These are phyloP conservation scores for Ceratobasidium theobromae DNA, from an alignment of 1,284 basidiomycete genomes.

Conservation along the genomic window DNA sequence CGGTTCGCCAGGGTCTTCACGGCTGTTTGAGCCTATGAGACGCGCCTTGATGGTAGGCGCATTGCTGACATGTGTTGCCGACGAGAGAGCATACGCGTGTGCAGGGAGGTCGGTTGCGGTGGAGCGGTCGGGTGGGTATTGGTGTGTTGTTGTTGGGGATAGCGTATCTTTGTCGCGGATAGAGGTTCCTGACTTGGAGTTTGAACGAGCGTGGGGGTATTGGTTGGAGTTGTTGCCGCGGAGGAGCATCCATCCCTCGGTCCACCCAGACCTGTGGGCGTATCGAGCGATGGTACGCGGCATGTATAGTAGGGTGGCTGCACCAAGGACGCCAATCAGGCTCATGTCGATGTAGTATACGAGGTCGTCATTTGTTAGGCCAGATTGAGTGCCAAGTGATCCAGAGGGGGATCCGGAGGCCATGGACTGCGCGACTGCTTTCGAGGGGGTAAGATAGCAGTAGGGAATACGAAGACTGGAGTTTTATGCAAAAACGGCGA, in stretches of 20 bases:
- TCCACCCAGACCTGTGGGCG: neutral
- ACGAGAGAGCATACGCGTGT: neutral
- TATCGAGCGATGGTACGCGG: conserved; percentile 14
- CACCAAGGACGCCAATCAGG: conserved; percentile 6
- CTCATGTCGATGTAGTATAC: conserved; percentile 1
- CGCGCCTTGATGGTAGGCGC: neutral
- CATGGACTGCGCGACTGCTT: neutral
- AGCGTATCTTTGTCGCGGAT: neutral
- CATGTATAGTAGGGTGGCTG: neutral
- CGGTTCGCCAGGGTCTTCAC: neutral
- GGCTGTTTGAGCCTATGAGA: neutral
- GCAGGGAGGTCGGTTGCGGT: neutral
- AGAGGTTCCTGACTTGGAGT: neutral
- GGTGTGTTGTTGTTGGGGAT: neutral
- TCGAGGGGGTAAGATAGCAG: neutral
- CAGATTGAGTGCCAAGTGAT: neutral
- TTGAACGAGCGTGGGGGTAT: neutral
- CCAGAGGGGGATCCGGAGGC: conserved; percentile 2
- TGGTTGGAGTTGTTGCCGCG: neutral
- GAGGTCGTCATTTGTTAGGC: neutral
- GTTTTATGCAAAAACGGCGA: neutral
- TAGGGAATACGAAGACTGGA: neutral
- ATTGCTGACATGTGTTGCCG: neutral
- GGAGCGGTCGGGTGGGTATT: neutral
- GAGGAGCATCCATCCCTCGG: conserved; percentile 4